Percentiles rank a stretch among this genome's conserved stretches.
Evolutionary conservation across 768 basidiomycete species (phyloP).

Genomic region (Hygrophorus russula): DNA sequence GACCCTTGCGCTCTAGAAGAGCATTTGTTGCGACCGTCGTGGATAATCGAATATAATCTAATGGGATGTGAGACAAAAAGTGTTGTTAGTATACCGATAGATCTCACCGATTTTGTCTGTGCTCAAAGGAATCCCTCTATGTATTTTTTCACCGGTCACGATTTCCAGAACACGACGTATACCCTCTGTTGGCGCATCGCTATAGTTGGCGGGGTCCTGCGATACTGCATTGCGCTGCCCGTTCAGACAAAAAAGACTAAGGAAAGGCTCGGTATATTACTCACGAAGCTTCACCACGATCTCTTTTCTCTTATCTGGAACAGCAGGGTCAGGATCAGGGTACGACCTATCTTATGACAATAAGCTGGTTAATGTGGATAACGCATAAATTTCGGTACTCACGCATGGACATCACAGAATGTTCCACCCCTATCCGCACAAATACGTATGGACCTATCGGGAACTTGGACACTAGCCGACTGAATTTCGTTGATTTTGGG

Average conservation of each 20-base stretch:
- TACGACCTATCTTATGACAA: conserved; percentile 40
- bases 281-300: conserved; percentile 82
- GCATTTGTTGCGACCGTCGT: conserved; percentile 97
- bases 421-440: conserved; percentile 89
- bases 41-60: conserved; percentile 85
- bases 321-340: conserved; percentile 63
- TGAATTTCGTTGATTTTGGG: too few species aligned
- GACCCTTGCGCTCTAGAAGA: conserved; percentile 87
- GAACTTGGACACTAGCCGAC: conserved; percentile 20
- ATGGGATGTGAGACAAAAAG: neutral
- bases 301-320: conserved; percentile 52
- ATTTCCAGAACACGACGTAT: conserved; percentile 78
- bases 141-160: conserved; percentile 57
- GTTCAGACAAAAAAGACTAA: neutral
- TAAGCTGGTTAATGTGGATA: neutral
- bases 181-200: conserved; percentile 90
- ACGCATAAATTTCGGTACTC: conserved; percentile 15
- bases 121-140: conserved; percentile 52
- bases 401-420: conserved; percentile 86
- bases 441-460: conserved; percentile 72
- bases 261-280: conserved; percentile 14
- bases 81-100: neutral
- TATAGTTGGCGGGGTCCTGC: conserved; percentile 79
- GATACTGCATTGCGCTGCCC: conserved; percentile 43
- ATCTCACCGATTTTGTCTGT: conserved; percentile 71